These are phyloP conservation scores for Penstemon davidsonii DNA, from an alignment of 257 asterid species.

Conservation along the genomic window DNA sequence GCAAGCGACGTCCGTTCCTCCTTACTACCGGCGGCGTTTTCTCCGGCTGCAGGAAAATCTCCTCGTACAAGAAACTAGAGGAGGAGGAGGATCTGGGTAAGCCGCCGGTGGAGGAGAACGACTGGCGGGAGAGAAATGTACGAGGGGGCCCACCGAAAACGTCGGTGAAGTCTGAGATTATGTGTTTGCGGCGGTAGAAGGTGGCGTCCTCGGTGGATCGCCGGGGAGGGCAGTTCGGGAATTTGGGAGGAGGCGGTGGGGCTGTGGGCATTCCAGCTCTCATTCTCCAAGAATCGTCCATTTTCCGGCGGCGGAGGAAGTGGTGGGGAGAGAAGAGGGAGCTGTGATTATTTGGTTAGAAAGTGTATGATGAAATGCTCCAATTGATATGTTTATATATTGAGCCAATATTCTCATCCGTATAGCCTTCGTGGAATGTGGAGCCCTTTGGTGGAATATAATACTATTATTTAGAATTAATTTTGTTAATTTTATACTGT, in stretches of 20 bases:
- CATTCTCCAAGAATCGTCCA: constrained; percentile 76
- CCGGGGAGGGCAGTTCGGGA: constrained; percentile 41
- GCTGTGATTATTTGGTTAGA: too few species aligned
- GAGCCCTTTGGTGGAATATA: too few species aligned
- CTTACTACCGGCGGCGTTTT: constrained; percentile 28
- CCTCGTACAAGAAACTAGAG: constrained; percentile 44
- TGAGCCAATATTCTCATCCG: too few species aligned
- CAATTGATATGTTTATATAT: too few species aligned
- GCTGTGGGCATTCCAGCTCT: constrained; percentile 52
- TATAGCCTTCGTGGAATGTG: too few species aligned
- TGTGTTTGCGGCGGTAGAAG: constrained; percentile 36
- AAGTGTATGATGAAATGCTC: too few species aligned
- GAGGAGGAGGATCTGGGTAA: constrained; percentile 29
- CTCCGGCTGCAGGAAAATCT: constrained; percentile 48
- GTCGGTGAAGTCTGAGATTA: constrained; percentile 56
- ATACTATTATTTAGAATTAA: too few species aligned
- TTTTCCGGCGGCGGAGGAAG: constrained; percentile 15
- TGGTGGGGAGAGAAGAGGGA: constrained; percentile 15
- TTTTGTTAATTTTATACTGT: too few species aligned
- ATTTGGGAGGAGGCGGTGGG: too few species aligned
- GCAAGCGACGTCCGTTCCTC: constrained; percentile 52
- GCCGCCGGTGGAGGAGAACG: constrained; percentile 19
- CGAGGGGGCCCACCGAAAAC: constrained; percentile 92
- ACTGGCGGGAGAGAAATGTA: constrained; percentile 50
- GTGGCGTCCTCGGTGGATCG: constrained; percentile 40